Conservation (phyloP, 2,329 filamentous ascomycete species). For the Aspergillus novoparasiticus region DNA sequence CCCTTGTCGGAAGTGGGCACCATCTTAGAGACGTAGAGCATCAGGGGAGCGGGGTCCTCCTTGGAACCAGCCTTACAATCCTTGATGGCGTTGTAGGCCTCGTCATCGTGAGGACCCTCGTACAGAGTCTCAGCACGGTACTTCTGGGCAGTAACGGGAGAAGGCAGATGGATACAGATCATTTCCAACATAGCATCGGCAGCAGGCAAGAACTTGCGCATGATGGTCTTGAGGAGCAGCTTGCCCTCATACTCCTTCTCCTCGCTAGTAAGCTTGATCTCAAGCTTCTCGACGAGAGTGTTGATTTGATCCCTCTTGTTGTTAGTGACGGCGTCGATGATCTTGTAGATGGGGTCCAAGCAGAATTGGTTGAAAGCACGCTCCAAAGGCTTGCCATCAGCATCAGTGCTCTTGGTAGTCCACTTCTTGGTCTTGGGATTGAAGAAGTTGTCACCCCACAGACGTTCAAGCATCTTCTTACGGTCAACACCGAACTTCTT, state of each 20-base stretch:
- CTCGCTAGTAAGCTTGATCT: constrained; percentile 83
- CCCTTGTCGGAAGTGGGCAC: constrained; percentile 99
- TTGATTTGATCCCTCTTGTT: constrained; percentile 93
- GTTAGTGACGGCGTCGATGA: constrained; percentile 96
- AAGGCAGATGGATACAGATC: constrained; percentile 99
- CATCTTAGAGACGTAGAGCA: constrained; percentile 99
- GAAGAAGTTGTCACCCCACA: constrained; percentile 99
- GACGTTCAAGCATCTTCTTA: constrained; percentile 99
- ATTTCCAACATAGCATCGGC: constrained; percentile 98
- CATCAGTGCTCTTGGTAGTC: constrained; percentile 76
- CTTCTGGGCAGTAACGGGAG: constrained; percentile 90
- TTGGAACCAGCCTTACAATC: not conserved
- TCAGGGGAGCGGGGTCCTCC: constrained; percentile 82
- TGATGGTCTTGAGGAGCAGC: constrained; percentile 94
- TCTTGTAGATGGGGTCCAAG: constrained; percentile 99
- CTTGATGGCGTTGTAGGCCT: constrained; percentile 88
- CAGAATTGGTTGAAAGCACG: constrained; percentile 99
- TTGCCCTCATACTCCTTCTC: constrained; percentile 97
- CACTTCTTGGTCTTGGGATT: constrained; percentile 99
- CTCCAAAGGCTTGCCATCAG: constrained; percentile 88
- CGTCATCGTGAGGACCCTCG: constrained; percentile 93
- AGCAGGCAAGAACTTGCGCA: constrained; percentile 98
- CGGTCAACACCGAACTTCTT: constrained; percentile 99
- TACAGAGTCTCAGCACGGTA: constrained; percentile 99
- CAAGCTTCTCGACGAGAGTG: constrained; percentile 85